Conservation (phyloP, 2,329 filamentous ascomycete genomes). For the Teratosphaeriaceae sp. region DNA sequence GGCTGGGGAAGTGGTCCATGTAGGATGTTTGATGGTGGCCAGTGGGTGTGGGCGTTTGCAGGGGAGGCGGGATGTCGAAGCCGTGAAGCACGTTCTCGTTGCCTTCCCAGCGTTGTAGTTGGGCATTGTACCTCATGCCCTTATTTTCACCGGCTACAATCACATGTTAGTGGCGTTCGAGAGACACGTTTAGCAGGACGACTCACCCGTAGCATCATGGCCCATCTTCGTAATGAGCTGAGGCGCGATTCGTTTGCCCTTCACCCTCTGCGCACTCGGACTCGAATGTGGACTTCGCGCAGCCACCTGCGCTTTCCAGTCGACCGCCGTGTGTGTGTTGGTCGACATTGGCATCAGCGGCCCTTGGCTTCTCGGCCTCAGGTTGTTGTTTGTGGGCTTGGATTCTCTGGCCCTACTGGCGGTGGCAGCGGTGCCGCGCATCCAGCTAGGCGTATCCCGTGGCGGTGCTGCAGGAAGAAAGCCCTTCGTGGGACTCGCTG, state of each 20-base stretch:
- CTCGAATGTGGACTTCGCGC: conserved; percentile 45
- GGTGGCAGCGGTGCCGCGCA: conserved; percentile 61
- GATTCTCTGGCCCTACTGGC: conserved; percentile 54
- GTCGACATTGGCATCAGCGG: conserved; percentile 47
- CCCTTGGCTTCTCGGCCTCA: conserved; percentile 40
- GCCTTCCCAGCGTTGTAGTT: conserved; percentile 85
- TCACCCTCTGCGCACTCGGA: conserved; percentile 43
- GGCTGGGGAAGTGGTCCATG: conserved; percentile 27
- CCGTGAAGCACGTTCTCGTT: conserved; percentile 79
- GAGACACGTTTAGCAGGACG: background rate
- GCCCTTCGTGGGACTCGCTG: conserved; percentile 47
- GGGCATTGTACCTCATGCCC: conserved; percentile 83
- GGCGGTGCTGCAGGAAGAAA: conserved; percentile 33
- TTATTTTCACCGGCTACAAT: conserved; percentile 5
- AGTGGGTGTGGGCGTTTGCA: conserved; percentile 34
- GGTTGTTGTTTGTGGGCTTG: conserved; percentile 36
- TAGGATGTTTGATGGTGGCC: conserved; percentile 24
- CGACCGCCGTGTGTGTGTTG: conserved; percentile 49
- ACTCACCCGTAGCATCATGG: conserved; percentile 71
- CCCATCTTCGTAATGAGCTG: conserved; percentile 83
- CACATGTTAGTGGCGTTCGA: background rate
- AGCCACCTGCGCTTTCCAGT: conserved; percentile 53
- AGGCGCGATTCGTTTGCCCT: conserved; percentile 51
- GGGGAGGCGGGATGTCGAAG: conserved; percentile 56
- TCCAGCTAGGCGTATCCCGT: conserved; percentile 53